Evolutionary conservation across 192 early-diverging fungal species (phyloP).

Genomic region (Ambispora gerdemannii): DNA sequence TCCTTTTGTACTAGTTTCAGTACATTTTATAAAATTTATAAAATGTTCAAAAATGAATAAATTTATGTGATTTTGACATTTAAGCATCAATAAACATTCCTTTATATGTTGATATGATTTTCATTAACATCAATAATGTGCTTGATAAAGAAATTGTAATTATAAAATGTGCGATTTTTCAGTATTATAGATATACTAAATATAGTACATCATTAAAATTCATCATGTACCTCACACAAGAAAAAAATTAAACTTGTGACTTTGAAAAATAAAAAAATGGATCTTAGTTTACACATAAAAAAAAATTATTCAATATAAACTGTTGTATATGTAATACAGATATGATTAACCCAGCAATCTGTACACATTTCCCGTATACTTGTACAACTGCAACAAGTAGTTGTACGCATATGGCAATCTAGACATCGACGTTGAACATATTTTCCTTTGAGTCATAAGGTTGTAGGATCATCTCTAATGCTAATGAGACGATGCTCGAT

Average conservation of each 20-base stretch:
- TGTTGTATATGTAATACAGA: neutral
- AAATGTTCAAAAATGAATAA: neutral
- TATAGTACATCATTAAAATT: slow-evolving; percentile 10
- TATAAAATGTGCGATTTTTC: neutral
- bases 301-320: neutral
- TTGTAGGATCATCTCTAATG: neutral
- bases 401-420: neutral
- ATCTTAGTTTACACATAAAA: neutral
- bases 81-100: neutral
- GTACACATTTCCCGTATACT: neutral
- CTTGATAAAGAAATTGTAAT: neutral
- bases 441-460: neutral
- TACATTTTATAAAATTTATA: too few relatives aligned
- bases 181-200: neutral
- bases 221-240: neutral
- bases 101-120: neutral
- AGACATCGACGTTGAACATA: neutral
- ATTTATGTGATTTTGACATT: neutral
- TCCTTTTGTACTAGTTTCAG: neutral
- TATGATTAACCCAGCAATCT: neutral
- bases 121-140: neutral
- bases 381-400: neutral
- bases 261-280: neutral
- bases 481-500: neutral
- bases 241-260: neutral